These are phyloP conservation scores for Adenanthera pavonina DNA, from an alignment of 306 rosid species.

Conservation along the genomic window DNA sequence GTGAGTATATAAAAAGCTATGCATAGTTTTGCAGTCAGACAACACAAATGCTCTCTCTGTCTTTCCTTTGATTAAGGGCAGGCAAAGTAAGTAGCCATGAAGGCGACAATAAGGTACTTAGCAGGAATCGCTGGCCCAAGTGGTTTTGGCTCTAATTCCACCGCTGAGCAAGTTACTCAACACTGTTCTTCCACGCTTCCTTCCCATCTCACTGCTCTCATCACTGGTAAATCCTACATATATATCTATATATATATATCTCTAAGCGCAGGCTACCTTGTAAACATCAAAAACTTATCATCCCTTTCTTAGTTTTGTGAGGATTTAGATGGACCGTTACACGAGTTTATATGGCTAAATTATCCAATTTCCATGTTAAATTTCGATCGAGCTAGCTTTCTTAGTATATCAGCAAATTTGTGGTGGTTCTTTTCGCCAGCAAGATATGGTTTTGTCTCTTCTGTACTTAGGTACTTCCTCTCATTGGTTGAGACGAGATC, in stretches of 20 bases:
- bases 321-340: neutral
- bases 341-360: neutral
- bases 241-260: too few species aligned
- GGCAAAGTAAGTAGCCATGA: constrained; percentile 55
- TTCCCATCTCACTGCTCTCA: constrained; percentile 73
- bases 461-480: constrained; percentile 23
- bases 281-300: neutral
- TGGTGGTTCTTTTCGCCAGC: constrained; percentile 47
- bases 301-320: neutral
- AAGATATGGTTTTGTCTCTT: constrained; percentile 52
- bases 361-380: neutral
- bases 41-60: constrained; percentile 32
- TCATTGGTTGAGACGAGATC: constrained; percentile 43
- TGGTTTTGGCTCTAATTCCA: constrained; percentile 93
- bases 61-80: constrained; percentile 32
- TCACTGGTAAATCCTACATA: constrained; percentile 67
- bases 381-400: neutral
- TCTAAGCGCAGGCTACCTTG: neutral
- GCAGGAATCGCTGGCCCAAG: constrained; percentile 98
- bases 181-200: constrained; percentile 43
- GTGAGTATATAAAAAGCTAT: constrained; percentile 35
- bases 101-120: constrained; percentile 80
- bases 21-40: constrained; percentile 27
- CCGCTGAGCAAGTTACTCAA: constrained; percentile 87
- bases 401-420: neutral